Conservation (phyloP, 176 grass and related monocot genomes). For the Lolium multiflorum region DNA sequence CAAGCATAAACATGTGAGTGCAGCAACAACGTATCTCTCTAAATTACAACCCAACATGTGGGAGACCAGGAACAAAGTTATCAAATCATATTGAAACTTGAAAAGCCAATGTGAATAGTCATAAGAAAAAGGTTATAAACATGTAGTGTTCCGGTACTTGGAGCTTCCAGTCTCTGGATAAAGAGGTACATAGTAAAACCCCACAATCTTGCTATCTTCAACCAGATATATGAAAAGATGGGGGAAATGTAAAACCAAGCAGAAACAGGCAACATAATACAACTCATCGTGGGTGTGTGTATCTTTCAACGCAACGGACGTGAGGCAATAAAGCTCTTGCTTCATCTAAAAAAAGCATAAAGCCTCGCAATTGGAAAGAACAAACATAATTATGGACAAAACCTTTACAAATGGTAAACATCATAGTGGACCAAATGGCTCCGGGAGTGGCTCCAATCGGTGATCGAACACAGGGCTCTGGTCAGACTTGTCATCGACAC, state of each 20-base stretch:
- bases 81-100: not conserved
- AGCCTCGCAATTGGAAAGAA: slow-evolving; percentile 13
- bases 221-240: slow-evolving; percentile 57
- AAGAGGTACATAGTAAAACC: slow-evolving; percentile 24
- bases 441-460: slow-evolving; percentile 82
- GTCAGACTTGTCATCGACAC: slow-evolving; percentile 73
- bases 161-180: slow-evolving; percentile 29
- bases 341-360: not conserved
- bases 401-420: slow-evolving; percentile 41
- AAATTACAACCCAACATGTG: slow-evolving; percentile 12
- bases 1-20: slow-evolving; percentile 33
- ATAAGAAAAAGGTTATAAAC: not conserved
- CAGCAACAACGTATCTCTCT: not conserved
- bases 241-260: slow-evolving; percentile 42
- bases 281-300: slow-evolving; percentile 12
- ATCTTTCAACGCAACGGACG: not conserved
- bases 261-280: not conserved
- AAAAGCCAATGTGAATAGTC: not conserved
- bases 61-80: not conserved
- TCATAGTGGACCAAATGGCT: slow-evolving; percentile 86
- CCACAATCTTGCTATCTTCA: slow-evolving; percentile 58
- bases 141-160: slow-evolving; percentile 8
- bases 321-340: not conserved
- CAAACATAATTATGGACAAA: slow-evolving; percentile 17
- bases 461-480: slow-evolving; percentile 88